Evolutionary conservation across 257 asterid genomes (phyloP).

Genomic region (Solanum arcanum): DNA sequence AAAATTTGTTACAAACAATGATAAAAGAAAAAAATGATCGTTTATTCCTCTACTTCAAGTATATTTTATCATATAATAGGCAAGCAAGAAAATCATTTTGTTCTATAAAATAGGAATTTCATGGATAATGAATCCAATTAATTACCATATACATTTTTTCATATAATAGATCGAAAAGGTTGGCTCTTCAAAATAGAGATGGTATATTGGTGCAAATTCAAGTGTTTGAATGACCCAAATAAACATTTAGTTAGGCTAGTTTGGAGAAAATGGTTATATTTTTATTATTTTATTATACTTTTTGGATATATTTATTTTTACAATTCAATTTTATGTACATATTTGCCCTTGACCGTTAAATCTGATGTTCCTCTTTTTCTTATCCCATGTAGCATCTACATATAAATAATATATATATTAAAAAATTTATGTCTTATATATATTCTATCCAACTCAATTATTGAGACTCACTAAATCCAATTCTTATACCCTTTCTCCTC

Average conservation of each 20-base stretch:
- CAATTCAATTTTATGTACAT: no score
- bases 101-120: background rate
- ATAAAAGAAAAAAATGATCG: no score
- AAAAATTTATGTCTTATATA: no score
- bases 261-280: background rate
- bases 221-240: background rate
- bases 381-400: no score
- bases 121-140: background rate
- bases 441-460: no score
- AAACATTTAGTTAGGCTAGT: background rate
- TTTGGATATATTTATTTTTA: no score
- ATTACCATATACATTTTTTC: background rate
- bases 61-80: no score
- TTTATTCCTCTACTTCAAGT: background rate
- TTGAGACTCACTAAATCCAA: no score
- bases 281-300: background rate
- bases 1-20: no score
- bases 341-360: background rate
- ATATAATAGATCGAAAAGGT: background rate
- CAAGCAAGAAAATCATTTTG: background rate
- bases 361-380: no score
- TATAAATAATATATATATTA: no score
- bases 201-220: background rate
- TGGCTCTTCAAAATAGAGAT: background rate
- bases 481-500: no score